Base-by-base conservation (phyloP, 768 basidiomycete genomes). In the Tricholoma terreum region DNA sequence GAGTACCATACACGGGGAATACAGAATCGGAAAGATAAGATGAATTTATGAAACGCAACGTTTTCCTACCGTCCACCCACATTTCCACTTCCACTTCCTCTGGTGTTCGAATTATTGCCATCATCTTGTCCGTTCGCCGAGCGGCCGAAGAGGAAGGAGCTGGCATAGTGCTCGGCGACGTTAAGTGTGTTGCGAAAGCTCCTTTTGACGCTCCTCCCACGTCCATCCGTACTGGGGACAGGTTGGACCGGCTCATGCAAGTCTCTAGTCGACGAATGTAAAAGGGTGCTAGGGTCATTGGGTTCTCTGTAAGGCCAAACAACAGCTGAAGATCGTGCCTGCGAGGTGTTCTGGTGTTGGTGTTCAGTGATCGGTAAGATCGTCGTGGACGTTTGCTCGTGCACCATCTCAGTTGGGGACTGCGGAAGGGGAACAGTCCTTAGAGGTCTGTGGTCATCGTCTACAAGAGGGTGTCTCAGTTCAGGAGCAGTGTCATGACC, bases 151-250 rank as follows among this genome's bases (percentile, higher is more conserved):
- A 87, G 71, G 58, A 89, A 79, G 5, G 83, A 77, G 58, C 76
- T 83, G 4, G 86, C 84, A 65, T 86, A 86, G 54, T 86, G 83
- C 64, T 90, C 88, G 10, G 89, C 88, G 34, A 82, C 84, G 55
- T 78, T 83, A 45, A 90, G 69, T 12, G 87, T 89, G 57, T 80
- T 88, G 50, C 89, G 80, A 51, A 90, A 62, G 61, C 82, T 85
- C 59, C 84, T 77, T 68, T 82, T 87, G 35, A 85, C 84, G 62
- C 80, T 85, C 61, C 86, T 72, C 24, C 84, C 84, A 56, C 84
- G 73, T 38, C 69, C 75, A 58, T 80, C 84, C 31, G 69, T 71
- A 45, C 64, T 71, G 54, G 70, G 57, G 5, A 67, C 63, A 46
- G 61, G 62, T 30, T 67, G 68, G 6, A 74, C 68, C n/a, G 75